phyloP scores from a whole-genome alignment of 495 filamentous ascomycete genomes.

The Terfezia claveryi region DNA sequence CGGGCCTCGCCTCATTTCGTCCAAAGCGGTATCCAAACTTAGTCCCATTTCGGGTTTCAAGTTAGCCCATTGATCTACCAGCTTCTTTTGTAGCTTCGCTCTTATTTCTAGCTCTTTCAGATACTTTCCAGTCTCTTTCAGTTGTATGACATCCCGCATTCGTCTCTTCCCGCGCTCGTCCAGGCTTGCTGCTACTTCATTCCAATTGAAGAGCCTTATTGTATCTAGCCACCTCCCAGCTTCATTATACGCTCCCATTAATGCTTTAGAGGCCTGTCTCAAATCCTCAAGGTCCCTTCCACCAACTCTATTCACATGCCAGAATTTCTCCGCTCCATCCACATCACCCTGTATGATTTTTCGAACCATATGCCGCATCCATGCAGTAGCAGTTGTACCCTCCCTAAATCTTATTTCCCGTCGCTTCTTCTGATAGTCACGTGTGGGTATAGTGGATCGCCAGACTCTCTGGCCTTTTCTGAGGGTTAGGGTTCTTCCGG shows the following conservation, averaged over 20 bases:
- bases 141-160: not conserved
- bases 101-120: not conserved
- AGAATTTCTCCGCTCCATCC: not conserved
- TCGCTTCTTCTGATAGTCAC: no score
- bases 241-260: not conserved
- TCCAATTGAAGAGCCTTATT: not conserved
- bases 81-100: not conserved
- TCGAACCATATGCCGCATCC: not conserved
- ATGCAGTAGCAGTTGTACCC: not conserved
- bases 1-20: not conserved
- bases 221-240: not conserved
- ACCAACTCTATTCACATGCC: not conserved
- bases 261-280: not conserved
- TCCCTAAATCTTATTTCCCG: no score
- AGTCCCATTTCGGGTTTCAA: not conserved
- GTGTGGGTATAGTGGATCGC: no score
- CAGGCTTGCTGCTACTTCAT: not conserved
- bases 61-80: not conserved
- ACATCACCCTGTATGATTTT: not conserved
- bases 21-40: not conserved
- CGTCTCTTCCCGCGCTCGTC: not conserved
- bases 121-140: not conserved
- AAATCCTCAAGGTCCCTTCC: not conserved
- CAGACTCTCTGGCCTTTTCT: no score
- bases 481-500: no score